These are phyloP conservation scores for Elongisporangium senticosum DNA, from an alignment of 352 stramenopile genomes.

Conservation along the genomic window DNA sequence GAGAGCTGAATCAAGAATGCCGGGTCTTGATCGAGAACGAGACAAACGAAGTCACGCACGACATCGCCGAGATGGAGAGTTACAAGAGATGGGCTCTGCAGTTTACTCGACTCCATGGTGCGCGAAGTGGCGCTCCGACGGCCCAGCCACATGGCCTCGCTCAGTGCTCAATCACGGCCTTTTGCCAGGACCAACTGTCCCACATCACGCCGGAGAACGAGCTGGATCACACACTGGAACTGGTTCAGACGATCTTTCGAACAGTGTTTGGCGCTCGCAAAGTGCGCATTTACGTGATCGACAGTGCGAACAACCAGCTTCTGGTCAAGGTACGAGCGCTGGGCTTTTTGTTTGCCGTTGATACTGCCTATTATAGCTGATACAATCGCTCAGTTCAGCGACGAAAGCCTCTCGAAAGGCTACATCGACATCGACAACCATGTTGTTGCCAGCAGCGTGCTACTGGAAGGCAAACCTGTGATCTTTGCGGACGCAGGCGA, in stretches of 20 bases:
- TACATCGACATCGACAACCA: constrained; percentile 19
- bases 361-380: background rate
- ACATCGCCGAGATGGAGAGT: constrained; percentile 56
- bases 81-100: constrained; percentile 73
- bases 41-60: constrained; percentile 24
- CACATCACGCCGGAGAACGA: constrained; percentile 76
- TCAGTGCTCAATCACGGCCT: constrained; percentile 57
- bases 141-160: constrained; percentile 35
- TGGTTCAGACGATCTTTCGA: constrained; percentile 49
- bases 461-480: constrained; percentile 20
- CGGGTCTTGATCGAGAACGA: constrained; percentile 34
- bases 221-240: constrained; percentile 70
- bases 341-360: background rate
- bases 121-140: constrained; percentile 23
- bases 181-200: constrained; percentile 71
- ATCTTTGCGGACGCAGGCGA: constrained; percentile 16
- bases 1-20: constrained; percentile 20
- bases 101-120: constrained; percentile 43
- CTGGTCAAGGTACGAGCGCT: constrained; percentile 49
- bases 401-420: constrained; percentile 42
- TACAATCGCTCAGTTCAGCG: constrained; percentile 34
- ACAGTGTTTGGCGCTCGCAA: constrained; percentile 48
- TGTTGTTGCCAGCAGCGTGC: constrained; percentile 6
- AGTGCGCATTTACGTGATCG: constrained; percentile 60
- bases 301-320: constrained; percentile 28